These are phyloP conservation scores for Trypanosoma theileri DNA, from an alignment of 208 protist genomes.

Conservation along the genomic window DNA sequence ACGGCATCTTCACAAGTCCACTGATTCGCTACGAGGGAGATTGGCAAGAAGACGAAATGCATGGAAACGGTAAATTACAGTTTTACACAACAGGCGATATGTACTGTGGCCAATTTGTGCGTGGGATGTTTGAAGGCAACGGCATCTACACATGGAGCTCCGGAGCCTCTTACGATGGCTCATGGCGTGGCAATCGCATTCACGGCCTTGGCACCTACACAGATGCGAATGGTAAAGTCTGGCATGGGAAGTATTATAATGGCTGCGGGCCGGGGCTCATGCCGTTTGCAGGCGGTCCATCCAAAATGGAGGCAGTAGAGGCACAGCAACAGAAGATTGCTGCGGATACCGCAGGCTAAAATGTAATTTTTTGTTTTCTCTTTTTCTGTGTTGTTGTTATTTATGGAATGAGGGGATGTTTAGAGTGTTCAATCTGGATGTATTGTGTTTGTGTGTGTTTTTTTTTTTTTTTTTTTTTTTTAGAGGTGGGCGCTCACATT, in stretches of 20 bases:
- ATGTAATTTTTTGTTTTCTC: background rate
- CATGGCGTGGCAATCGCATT: slow-evolving; percentile 82
- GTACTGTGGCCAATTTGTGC: slow-evolving; percentile 65
- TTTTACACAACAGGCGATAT: slow-evolving; percentile 50
- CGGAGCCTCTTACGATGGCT: slow-evolving; percentile 68
- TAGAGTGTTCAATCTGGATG: too few relatives aligned
- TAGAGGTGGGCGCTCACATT: too few relatives aligned
- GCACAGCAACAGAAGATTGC: background rate
- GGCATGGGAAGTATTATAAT: slow-evolving; percentile 80
- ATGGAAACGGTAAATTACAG: slow-evolving; percentile 66
- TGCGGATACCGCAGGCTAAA: background rate
- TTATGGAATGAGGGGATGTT: background rate
- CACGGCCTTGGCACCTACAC: slow-evolving; percentile 87
- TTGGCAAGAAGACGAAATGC: slow-evolving; percentile 85
- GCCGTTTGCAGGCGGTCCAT: slow-evolving; percentile 19
- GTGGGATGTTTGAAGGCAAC: slow-evolving; percentile 69
- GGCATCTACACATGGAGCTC: slow-evolving; percentile 73
- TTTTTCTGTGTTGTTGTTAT: too few relatives aligned
- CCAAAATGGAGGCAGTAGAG: background rate
- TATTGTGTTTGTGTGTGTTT: slow-evolving; percentile 1
- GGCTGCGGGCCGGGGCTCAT: slow-evolving; percentile 72
- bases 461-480: too few relatives aligned
- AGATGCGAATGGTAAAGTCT: slow-evolving; percentile 68
- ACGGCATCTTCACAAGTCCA: slow-evolving; percentile 68
- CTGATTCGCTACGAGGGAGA: slow-evolving; percentile 76